Base-by-base conservation (phyloP, 768 basidiomycete species). In the Pseudohyphozyma bogoriensis region DNA sequence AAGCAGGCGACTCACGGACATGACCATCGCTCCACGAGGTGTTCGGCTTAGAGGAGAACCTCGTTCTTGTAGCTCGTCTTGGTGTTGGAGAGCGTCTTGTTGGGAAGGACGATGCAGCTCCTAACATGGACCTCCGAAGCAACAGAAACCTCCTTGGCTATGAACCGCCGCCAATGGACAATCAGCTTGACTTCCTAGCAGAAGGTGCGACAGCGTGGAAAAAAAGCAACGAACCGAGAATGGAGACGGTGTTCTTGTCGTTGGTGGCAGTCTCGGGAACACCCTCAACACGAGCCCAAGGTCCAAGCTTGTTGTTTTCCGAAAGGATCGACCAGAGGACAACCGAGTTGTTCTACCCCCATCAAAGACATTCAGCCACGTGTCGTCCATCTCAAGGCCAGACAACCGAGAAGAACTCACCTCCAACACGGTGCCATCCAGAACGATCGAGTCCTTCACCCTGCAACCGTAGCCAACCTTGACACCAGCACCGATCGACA, bases 221-320 rank as follows among this genome's bases (percentile, higher is more conserved):
- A 36, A 29, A 42, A 24, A 39, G 2, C 16, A 37, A 69, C 74
- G 59, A 45, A 75, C 75, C 76, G 45, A 78, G 69, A 40, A 78
- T 75, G 26, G 74, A 73, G 40, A 77, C 74, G 46, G 70, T 74
- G 68, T 75, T 72, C 65, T 76, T 70, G 32, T 75, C 74, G 63
- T 73, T 70, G 37, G 60, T 60, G 26, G 72, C 73, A 39, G 69
- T 66, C 51, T 72, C 69, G 1, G 72, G 71, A 12, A 69, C 68
- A 9, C 77, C 77, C 46, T 76, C 75, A 18, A 77, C 74, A 55
- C 77, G 69, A 4, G 74, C 72, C 77, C 77, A 78, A 1, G 73
- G 70, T 10, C 75, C 76, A 57, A 78, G 70, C 65, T 74, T 74
- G 70, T 75, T 77, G 40, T 75, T 72, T 40, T 69, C 68, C 22